Evolutionary conservation across 441 rosid species (phyloP), one percentile per base, ranked within the genome.

Genomic region (Populus hybrid): DNA sequence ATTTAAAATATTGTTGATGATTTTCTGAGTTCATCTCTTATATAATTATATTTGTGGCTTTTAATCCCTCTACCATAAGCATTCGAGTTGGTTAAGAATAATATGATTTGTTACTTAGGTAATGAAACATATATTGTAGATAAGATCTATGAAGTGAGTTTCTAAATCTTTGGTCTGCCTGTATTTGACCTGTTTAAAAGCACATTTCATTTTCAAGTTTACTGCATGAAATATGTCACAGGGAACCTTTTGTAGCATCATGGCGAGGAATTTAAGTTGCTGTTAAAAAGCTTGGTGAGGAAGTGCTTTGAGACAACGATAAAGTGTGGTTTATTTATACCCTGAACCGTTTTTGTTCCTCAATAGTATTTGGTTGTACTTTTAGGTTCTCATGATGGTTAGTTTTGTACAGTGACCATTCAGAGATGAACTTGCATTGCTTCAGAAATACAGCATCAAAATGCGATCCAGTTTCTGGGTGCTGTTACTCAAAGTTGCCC

Each of bases 181-280:
- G 21, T 21, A 69, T 18, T 68, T 12, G 42, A 31, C 21, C 28
- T 68, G 40, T 68, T 68, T 68, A 42, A 42, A 42, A 42, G 50
- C 50, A 42, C 14, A 4, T 61, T 35, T 50, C 64, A 36, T 14
- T 76, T 76, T 64, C 1, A n/a, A 67, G 70, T 77, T 70, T 81
- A 79, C 42, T 18, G 73, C 63, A 36, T 72, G 36, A 71, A 69
- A 67, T 66, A 36, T 68, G 67, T 75, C 68, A 26, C 89, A 93
- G 99, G 98, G 99, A 78, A 95, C 99, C 74, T 95, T 87, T 72
- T 78, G 88, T 84, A 70, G 97, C 93, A 78, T 88, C 87, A 40
- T 95, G 99, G 99, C 95, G 95, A 67, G 99, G 99, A 21, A 95
- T 90, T 74, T 74, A 90, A 85, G 97, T 95, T 76, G 99, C 97